These are phyloP conservation scores for Blastocrithidia nonstop DNA, from an alignment of 208 protist genomes.

Conservation along the genomic window DNA sequence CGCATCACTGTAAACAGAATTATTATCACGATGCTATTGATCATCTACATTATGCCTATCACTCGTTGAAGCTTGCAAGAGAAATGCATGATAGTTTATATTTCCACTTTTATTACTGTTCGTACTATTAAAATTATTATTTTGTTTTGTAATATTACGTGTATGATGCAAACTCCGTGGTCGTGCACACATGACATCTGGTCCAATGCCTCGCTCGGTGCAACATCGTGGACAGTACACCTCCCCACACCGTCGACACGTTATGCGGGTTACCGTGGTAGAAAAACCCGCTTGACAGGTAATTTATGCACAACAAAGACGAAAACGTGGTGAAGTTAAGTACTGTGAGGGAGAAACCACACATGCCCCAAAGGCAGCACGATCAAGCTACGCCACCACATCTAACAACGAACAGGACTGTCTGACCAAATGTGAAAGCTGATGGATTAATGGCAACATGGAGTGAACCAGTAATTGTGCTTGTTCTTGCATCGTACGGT, in stretches of 20 bases:
- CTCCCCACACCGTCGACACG: constrained; percentile 60
- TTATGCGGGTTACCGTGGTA: constrained; percentile 16
- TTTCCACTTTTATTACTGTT: too few relatives aligned
- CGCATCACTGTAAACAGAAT: too few relatives aligned
- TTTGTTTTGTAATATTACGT: too few relatives aligned
- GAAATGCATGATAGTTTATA: too few relatives aligned
- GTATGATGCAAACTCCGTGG: too few relatives aligned
- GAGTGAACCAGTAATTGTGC: not conserved
- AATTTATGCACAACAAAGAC: constrained; percentile 7
- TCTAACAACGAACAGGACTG: constrained; percentile 20
- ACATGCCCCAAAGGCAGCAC: constrained; percentile 14
- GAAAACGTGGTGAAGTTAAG: constrained; percentile 26
- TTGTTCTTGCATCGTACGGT: not conserved
- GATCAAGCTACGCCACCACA: constrained; percentile 15
- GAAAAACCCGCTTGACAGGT: constrained; percentile 26
- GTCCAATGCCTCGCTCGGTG: constrained; percentile 20
- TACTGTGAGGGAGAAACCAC: constrained; percentile 17
- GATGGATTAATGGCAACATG: constrained; percentile 9
- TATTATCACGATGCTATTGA: too few relatives aligned
- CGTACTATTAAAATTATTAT: too few relatives aligned
- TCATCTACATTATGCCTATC: too few relatives aligned
- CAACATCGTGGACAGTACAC: constrained; percentile 55
- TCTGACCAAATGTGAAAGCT: constrained; percentile 10
- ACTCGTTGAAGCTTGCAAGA: too few relatives aligned
- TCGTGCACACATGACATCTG: constrained; percentile 18